These are phyloP conservation scores for Globisporangium paddicum DNA, from an alignment of 352 stramenopile genomes.

Conservation along the genomic window DNA sequence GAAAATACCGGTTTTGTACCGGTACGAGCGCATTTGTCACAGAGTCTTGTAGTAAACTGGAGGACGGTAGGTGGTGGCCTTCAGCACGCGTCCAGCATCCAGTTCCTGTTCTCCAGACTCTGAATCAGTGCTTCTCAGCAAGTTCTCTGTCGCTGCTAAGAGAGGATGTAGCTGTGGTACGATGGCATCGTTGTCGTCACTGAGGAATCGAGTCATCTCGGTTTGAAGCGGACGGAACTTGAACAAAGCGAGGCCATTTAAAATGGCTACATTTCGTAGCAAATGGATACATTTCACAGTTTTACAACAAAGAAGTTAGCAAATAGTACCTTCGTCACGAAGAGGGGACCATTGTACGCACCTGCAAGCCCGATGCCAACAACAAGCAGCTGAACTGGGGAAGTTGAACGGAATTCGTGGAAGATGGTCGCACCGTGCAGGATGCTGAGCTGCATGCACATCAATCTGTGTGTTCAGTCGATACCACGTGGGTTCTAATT, in stretches of 20 bases:
- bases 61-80: slow-evolving; percentile 2
- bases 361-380: slow-evolving; percentile 4
- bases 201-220: neutral
- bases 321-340: neutral
- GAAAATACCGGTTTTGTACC: neutral
- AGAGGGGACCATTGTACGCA: neutral
- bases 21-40: neutral
- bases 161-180: neutral
- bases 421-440: slow-evolving; percentile 19
- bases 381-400: neutral
- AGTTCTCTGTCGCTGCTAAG: neutral
- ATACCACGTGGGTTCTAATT: neutral
- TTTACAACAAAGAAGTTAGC: neutral
- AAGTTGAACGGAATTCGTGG: slow-evolving; percentile 5
- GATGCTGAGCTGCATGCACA: slow-evolving; percentile 9
- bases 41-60: slow-evolving; percentile 13
- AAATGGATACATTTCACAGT: neutral
- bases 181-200: neutral
- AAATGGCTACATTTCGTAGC: slow-evolving; percentile 1
- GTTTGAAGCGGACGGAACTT: neutral
- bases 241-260: slow-evolving; percentile 1
- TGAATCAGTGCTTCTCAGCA: neutral
- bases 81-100: neutral
- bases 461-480: neutral
- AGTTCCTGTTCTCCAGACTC: neutral